Percentiles rank a stretch among this genome's conserved stretches.
These are phyloP conservation scores for Saksenaea vasiformis DNA, from an alignment of 371 early-diverging fungal genomes.

Conservation along the genomic window DNA sequence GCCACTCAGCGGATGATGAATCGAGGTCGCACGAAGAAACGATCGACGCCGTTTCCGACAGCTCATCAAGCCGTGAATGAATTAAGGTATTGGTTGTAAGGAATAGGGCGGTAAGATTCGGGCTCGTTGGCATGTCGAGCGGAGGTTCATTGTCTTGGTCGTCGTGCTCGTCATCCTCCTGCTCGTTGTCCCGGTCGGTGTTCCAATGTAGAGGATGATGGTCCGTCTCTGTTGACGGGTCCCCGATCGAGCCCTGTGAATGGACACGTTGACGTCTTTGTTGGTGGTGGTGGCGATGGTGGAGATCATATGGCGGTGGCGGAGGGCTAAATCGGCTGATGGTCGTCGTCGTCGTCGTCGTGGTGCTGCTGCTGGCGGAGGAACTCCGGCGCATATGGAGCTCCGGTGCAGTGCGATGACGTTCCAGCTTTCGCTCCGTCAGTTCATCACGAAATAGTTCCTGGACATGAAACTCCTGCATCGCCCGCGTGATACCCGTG, in stretches of 20 bases:
- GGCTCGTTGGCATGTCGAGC: conserved; percentile 19
- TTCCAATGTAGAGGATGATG: conserved; percentile 15
- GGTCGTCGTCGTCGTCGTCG: too few relatives aligned
- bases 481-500: conserved; percentile 46
- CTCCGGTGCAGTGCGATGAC: conserved; percentile 11
- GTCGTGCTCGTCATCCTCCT: conserved; percentile 2
- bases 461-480: conserved; percentile 51
- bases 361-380: neutral
- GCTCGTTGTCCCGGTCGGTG: conserved; percentile 18
- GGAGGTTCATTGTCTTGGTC: conserved; percentile 4
- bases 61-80: conserved; percentile 36
- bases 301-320: conserved; percentile 20
- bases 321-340: neutral
- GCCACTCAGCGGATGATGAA: conserved; percentile 24
- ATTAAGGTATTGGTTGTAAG: conserved; percentile 41
- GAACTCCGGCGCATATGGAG: conserved; percentile 2
- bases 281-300: conserved; percentile 18
- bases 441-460: conserved; percentile 42
- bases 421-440: conserved; percentile 19
- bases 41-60: conserved; percentile 36
- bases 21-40: conserved; percentile 19
- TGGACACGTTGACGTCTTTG: conserved; percentile 5
- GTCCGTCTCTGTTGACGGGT: conserved; percentile 6
- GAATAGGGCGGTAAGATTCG: conserved; percentile 30
- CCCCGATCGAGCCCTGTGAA: conserved; percentile 10